Evolutionary conservation across 2,329 filamentous ascomycete genomes (phyloP).

Genomic region (Pezicula radicicola): DNA sequence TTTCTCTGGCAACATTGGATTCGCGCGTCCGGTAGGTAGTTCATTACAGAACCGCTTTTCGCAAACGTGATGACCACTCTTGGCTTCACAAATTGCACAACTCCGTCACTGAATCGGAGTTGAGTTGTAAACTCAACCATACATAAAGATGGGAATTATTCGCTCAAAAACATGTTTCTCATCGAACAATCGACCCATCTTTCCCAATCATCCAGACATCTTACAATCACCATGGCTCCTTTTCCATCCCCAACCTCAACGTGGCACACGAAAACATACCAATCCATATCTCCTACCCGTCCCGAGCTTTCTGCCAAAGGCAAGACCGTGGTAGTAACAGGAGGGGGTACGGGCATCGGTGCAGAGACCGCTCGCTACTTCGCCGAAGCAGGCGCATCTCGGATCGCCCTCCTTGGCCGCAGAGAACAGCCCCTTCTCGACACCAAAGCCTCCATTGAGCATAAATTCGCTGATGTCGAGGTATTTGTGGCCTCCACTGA

Average conservation of each 20-base stretch:
- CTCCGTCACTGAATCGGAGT: constrained; percentile 10
- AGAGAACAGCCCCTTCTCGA: constrained; percentile 29
- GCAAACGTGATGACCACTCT: constrained; percentile 4
- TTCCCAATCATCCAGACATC: constrained; percentile 9
- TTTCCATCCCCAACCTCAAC: constrained; percentile 36
- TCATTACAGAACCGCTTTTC: too few relatives aligned
- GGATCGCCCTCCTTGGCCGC: constrained; percentile 42
- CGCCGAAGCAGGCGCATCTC: constrained; percentile 39
- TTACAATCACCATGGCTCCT: constrained; percentile 23
- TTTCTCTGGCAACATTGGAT: constrained; percentile 6
- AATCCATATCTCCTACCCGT: constrained; percentile 34
- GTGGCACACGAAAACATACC: constrained; percentile 32
- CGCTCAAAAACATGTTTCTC: constrained; percentile 7
- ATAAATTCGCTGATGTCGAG: constrained; percentile 31
- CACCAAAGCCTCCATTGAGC: constrained; percentile 33
- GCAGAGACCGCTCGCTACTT: constrained; percentile 38
- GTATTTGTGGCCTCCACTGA: constrained; percentile 30
- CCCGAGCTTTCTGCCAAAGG: constrained; percentile 36
- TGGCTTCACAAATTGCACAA: constrained; percentile 17
- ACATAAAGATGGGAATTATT: constrained; percentile 15
- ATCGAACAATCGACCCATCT: constrained; percentile 5
- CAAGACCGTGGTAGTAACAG: constrained; percentile 40
- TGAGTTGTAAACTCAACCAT: constrained; percentile 6
- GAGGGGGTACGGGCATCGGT: constrained; percentile 43
- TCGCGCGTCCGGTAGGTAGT: too few relatives aligned